These are phyloP conservation scores for Candida dendrica DNA, from an alignment of 805 yeast genomes.

Conservation along the genomic window DNA sequence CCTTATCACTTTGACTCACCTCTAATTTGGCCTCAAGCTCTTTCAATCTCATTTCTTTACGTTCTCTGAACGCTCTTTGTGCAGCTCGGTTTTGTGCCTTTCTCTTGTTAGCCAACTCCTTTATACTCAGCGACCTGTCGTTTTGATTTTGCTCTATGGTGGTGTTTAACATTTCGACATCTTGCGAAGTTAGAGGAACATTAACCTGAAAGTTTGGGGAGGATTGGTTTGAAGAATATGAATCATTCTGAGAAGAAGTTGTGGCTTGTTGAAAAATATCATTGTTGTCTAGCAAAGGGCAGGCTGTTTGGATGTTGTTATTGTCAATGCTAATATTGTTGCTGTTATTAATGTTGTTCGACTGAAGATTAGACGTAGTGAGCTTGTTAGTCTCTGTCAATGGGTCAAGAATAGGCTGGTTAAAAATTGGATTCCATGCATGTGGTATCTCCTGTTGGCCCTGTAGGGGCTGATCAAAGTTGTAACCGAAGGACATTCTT, in stretches of 20 bases:
- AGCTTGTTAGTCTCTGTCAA: background rate
- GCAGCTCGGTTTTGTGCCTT: slow-evolving; percentile 84
- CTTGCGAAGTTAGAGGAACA: slow-evolving; percentile 6
- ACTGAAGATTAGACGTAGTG: background rate
- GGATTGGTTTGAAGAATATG: slow-evolving; percentile 12
- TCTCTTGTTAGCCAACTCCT: slow-evolving; percentile 45
- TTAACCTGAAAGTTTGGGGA: slow-evolving; percentile 10
- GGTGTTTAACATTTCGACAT: slow-evolving; percentile 3
- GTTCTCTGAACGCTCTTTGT: slow-evolving; percentile 78
- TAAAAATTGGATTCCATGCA: background rate
- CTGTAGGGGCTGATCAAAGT: background rate
- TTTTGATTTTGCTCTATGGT: background rate
- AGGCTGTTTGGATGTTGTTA: slow-evolving; percentile 4
- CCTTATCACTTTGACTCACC: slow-evolving; percentile 49
- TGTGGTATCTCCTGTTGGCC: background rate
- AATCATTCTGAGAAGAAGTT: background rate
- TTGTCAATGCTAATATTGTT: background rate
- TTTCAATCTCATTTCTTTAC: slow-evolving; percentile 66
- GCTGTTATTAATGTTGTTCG: background rate
- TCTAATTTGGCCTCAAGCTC: slow-evolving; percentile 56
- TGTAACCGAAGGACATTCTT: background rate
- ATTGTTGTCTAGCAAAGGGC: background rate
- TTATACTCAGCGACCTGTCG: slow-evolving; percentile 13
- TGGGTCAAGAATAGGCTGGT: background rate
- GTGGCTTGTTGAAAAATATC: background rate